These are phyloP conservation scores for Combretum micranthum DNA, from an alignment of 345 rosid species.

Conservation along the genomic window DNA sequence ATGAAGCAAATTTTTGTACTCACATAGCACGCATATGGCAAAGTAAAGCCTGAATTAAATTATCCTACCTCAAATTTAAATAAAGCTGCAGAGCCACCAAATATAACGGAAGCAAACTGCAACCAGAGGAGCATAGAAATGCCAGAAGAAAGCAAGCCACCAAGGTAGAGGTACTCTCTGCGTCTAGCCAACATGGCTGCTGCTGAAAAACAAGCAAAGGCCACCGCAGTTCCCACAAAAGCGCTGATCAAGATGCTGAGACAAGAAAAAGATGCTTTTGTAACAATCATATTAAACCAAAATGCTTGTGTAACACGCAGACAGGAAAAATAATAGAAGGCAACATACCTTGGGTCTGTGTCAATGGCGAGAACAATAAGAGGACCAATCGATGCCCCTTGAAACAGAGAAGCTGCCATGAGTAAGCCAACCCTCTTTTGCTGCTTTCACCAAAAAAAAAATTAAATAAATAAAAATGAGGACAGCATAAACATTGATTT, in stretches of 20 bases:
- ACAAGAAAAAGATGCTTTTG: neutral
- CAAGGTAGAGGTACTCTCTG: conserved; percentile 90
- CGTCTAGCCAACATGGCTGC: conserved; percentile 95
- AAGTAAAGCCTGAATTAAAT: no score
- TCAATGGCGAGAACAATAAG: conserved; percentile 63
- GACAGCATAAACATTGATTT: no score
- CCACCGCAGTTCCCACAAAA: conserved; percentile 85
- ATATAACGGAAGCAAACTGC: conserved; percentile 79
- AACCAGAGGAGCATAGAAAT: conserved; percentile 80
- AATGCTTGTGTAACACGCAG: no score
- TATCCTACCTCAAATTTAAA: conserved; percentile 72
- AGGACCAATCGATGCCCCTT: conserved; percentile 93
- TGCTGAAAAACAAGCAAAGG: conserved; percentile 86
- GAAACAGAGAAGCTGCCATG: conserved; percentile 55
- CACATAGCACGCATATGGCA: no score
- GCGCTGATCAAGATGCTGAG: conserved; percentile 71
- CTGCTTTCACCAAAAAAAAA: conserved; percentile 27
- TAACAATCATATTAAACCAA: neutral
- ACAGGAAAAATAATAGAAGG: neutral
- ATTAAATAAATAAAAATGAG: neutral
- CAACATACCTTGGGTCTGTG: conserved; percentile 60
- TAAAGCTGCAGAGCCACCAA: conserved; percentile 81
- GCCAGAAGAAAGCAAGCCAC: conserved; percentile 94
- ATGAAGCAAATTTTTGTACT: no score
- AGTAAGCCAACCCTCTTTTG: conserved; percentile 71